Evolutionary conservation across 2,329 filamentous ascomycete species (phyloP).

Genomic region (Bisporella sp.): DNA sequence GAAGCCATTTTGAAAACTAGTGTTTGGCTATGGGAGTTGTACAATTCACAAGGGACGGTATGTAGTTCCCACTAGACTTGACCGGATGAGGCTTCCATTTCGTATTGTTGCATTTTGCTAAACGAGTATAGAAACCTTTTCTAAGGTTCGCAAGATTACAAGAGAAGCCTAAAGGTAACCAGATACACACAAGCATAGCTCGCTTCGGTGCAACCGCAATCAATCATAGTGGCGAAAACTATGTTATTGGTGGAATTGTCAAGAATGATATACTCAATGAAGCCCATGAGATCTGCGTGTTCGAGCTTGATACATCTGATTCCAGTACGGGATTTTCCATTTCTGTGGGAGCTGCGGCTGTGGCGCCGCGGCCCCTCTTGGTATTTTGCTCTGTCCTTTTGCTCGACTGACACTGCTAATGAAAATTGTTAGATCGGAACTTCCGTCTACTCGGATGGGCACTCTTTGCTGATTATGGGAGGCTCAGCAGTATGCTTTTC

Average conservation of each 20-base stretch:
- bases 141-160: not conserved
- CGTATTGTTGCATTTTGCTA: too few species aligned
- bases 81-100: too few species aligned
- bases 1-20: conserved; percentile 57
- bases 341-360: too few species aligned
- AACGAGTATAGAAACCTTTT: not conserved
- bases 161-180: not conserved
- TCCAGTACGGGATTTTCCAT: not conserved
- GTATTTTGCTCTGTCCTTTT: too few species aligned
- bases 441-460: conserved; percentile 41
- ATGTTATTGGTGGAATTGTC: conserved; percentile 39
- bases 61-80: not conserved
- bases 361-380: too few species aligned
- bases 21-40: conserved; percentile 58
- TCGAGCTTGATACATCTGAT: conserved; percentile 1
- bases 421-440: conserved; percentile 53
- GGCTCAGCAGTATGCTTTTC: conserved; percentile 87
- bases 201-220: conserved; percentile 38
- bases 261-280: conserved; percentile 34
- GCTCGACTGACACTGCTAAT: not conserved
- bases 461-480: conserved; percentile 57
- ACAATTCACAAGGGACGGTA: conserved; percentile 18
- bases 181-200: conserved; percentile 11
- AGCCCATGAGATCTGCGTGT: conserved; percentile 42
- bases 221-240: conserved; percentile 20